phyloP scores from a whole-genome alignment of 2,329 filamentous ascomycete species.

The Fusarium setosum region DNA sequence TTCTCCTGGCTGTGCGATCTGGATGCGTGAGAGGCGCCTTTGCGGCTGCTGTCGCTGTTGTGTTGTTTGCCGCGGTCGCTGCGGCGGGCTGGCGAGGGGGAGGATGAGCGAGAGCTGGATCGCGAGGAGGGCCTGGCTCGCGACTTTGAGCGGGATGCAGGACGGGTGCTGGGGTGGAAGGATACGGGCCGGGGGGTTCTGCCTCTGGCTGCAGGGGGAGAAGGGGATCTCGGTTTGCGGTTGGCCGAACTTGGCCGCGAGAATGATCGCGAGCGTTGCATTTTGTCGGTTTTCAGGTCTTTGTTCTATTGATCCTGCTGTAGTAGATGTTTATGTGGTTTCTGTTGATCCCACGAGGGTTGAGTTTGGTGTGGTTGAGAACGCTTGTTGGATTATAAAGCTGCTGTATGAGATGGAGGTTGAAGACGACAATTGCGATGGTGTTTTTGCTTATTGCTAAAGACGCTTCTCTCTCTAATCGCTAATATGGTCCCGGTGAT shows the following conservation, averaged over 20 bases:
- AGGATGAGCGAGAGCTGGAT: slow-evolving; percentile 37
- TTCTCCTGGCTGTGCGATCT: slow-evolving; percentile 10
- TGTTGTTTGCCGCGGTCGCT: slow-evolving; percentile 17
- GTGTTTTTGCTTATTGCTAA: background rate
- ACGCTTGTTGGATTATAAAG: too few relatives aligned
- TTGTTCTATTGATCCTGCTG: background rate
- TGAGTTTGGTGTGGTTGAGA: background rate
- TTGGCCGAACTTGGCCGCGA: slow-evolving; percentile 35
- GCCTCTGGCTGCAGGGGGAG: slow-evolving; percentile 18
- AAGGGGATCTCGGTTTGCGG: slow-evolving; percentile 18
- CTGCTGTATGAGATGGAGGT: background rate
- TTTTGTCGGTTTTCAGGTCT: background rate
- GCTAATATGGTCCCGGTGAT: background rate
- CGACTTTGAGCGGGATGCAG: slow-evolving; percentile 29
- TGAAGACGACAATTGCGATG: background rate
- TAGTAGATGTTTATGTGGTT: slow-evolving; percentile 1
- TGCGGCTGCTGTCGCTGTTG: slow-evolving; percentile 20
- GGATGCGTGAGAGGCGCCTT: slow-evolving; percentile 8
- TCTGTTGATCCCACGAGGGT: background rate
- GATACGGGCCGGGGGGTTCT: slow-evolving; percentile 23
- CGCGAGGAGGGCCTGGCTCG: slow-evolving; percentile 24
- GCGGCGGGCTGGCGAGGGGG: slow-evolving; percentile 29
- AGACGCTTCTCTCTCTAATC: background rate
- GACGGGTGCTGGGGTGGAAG: slow-evolving; percentile 10
- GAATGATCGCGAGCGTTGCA: slow-evolving; percentile 31